These are phyloP conservation scores for Vigna nakashimae DNA, from an alignment of 306 rosid genomes.

Conservation along the genomic window DNA sequence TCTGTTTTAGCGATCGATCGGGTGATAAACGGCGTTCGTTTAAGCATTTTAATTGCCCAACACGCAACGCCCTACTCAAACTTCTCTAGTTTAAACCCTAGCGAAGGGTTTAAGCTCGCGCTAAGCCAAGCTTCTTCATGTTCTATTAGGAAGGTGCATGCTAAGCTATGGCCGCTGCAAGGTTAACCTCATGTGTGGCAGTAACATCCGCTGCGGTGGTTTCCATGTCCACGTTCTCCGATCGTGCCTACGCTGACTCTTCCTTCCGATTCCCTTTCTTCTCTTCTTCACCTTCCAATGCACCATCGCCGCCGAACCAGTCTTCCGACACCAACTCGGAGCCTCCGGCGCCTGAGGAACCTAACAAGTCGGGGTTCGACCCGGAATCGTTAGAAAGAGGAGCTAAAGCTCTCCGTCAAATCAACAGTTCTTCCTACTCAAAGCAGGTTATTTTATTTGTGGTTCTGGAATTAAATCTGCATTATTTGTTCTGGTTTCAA, in stretches of 20 bases:
- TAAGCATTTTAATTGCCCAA: constrained; percentile 38
- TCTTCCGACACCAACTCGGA: constrained; percentile 57
- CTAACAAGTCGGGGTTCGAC: constrained; percentile 81
- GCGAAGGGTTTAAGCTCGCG: constrained; percentile 52
- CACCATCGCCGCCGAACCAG: constrained; percentile 53
- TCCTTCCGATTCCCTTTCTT: constrained; percentile 66
- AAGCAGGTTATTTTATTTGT: constrained; percentile 61
- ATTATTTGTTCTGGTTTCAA: neutral
- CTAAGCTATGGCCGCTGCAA: constrained; percentile 68
- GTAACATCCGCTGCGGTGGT: constrained; percentile 79
- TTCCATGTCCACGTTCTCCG: constrained; percentile 59
- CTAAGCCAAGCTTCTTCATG: constrained; percentile 13
- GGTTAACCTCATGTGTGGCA: constrained; percentile 69
- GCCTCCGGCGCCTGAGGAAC: constrained; percentile 63
- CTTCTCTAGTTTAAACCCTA: constrained; percentile 63
- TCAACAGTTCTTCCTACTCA: constrained; percentile 66
- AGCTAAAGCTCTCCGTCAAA: constrained; percentile 88
- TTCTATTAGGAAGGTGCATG: constrained; percentile 35
- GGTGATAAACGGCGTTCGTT: constrained; percentile 36
- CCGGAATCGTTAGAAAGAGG: constrained; percentile 88
- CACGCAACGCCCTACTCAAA: constrained; percentile 30
- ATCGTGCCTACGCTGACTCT: constrained; percentile 67
- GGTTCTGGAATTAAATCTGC: constrained; percentile 1
- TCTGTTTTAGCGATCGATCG: neutral
- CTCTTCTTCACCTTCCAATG: constrained; percentile 59